Evolutionary conservation across 73 alveolate genomes (phyloP).

Genomic region (Durusdinium trenchii): DNA sequence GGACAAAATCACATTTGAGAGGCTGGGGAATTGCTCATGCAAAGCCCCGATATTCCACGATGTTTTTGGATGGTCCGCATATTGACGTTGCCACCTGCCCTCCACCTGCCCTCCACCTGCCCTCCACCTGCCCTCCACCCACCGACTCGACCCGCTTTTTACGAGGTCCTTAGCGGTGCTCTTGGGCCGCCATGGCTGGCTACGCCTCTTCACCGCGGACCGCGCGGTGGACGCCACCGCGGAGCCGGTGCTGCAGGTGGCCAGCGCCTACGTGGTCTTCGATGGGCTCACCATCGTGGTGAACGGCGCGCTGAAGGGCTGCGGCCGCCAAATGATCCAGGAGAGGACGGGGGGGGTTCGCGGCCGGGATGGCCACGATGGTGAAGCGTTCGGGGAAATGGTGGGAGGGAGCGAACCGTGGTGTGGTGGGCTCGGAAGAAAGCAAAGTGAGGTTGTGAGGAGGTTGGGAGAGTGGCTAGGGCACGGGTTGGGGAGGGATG

Average conservation of each 20-base stretch:
- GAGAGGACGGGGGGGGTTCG: background rate
- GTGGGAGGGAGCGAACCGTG: background rate
- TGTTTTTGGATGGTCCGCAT: no score
- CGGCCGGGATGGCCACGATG: background rate
- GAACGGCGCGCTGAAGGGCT: conserved; percentile 60
- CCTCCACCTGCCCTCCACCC: background rate
- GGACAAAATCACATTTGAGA: no score
- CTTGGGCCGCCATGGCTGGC: background rate
- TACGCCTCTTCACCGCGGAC: background rate
- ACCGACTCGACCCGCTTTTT: background rate
- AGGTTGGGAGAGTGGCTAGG: background rate
- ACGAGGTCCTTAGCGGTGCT: background rate
- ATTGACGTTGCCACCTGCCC: no score
- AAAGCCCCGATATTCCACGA: no score
- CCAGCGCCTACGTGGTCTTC: conserved; percentile 48
- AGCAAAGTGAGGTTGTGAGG: background rate
- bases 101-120: no score
- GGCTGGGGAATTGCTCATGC: no score
- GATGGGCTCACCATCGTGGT: conserved; percentile 32
- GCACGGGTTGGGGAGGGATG: no score
- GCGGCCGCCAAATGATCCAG: conserved; percentile 56
- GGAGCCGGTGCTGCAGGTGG: conserved; percentile 9
- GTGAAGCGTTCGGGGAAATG: background rate
- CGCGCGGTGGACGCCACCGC: conserved; percentile 26
- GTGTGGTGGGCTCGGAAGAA: background rate